Percentiles rank a stretch among this genome's conserved stretches.
Conservation (phyloP, 306 rosid genomes). For the Begonia masoniana region DNA sequence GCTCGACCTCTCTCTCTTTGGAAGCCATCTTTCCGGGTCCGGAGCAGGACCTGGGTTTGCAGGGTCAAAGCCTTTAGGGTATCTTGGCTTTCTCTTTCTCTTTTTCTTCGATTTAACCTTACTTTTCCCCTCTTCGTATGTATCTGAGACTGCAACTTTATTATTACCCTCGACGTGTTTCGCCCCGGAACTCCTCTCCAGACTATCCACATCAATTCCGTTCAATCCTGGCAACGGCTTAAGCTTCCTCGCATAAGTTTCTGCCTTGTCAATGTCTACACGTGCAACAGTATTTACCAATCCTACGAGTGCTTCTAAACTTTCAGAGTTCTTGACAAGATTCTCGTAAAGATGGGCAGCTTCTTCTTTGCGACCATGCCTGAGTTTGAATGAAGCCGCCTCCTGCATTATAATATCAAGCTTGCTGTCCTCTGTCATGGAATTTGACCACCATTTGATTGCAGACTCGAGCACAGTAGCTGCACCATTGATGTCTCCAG, state of each 20-base stretch:
- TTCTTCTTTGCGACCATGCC: slow-evolving; percentile 75
- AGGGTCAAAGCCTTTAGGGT: slow-evolving; percentile 94
- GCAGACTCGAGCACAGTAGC: slow-evolving; percentile 77
- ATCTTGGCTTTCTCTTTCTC: slow-evolving; percentile 96
- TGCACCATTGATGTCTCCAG: slow-evolving; percentile 85
- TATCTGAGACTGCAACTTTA: slow-evolving; percentile 29
- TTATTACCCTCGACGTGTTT: slow-evolving; percentile 50
- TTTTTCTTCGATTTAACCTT: slow-evolving; percentile 77
- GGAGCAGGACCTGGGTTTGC: slow-evolving; percentile 96
- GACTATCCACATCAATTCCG: slow-evolving; percentile 68
- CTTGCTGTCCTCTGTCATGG: slow-evolving; percentile 80
- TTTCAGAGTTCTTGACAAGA: slow-evolving; percentile 76
- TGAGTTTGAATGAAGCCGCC: slow-evolving; percentile 80
- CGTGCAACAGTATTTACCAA: slow-evolving; percentile 70
- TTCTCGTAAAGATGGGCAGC: slow-evolving; percentile 74
- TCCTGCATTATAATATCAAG: slow-evolving; percentile 69
- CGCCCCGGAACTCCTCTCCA: slow-evolving; percentile 81
- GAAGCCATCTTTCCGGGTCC: slow-evolving; percentile 99
- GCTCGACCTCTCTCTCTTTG: slow-evolving; percentile 88
- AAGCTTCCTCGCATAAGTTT: slow-evolving; percentile 72
- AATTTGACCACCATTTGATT: slow-evolving; percentile 86
- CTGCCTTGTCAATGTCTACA: slow-evolving; percentile 78
- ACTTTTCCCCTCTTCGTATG: slow-evolving; percentile 58
- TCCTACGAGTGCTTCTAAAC: slow-evolving; percentile 78
- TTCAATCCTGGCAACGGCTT: slow-evolving; percentile 70